Evolutionary conservation across 2,329 filamentous ascomycete species (phyloP).

Genomic region (Fusarium sp.): DNA sequence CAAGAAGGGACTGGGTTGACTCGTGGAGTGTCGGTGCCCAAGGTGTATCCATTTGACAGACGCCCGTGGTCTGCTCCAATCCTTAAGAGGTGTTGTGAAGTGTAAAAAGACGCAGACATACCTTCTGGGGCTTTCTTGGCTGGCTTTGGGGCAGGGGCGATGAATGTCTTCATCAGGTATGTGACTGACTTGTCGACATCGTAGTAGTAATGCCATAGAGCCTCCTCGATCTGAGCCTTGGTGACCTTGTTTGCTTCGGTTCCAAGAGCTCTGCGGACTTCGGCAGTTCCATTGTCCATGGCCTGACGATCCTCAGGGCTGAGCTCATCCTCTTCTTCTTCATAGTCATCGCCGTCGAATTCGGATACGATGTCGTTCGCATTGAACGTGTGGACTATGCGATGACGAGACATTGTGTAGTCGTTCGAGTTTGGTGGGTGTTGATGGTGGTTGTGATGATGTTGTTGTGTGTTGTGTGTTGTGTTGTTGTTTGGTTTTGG

Average conservation of each 20-base stretch:
- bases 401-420: conserved; percentile 40
- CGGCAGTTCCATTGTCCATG: conserved; percentile 73
- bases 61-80: conserved; percentile 47
- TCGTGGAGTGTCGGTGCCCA: conserved; percentile 28
- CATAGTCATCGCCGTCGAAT: conserved; percentile 59
- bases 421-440: neutral
- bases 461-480: neutral
- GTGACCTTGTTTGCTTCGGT: conserved; percentile 66
- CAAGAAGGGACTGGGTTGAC: conserved; percentile 48
- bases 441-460: neutral
- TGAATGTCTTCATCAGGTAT: conserved; percentile 77
- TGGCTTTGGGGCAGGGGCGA: conserved; percentile 58
- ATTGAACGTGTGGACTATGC: conserved; percentile 55
- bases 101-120: conserved; percentile 53
- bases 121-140: conserved; percentile 56
- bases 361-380: conserved; percentile 60
- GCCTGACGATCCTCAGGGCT: conserved; percentile 59
- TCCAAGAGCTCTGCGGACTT: conserved; percentile 75
- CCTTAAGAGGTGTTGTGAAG: conserved; percentile 40
- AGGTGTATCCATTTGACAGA: conserved; percentile 18
- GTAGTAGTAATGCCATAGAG: conserved; percentile 96
- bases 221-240: conserved; percentile 80
- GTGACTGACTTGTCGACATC: conserved; percentile 86
- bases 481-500: neutral
- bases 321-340: conserved; percentile 57